Base-by-base conservation (phyloP, 352 stramenopile genomes). In the Phytophthora agathidicida region DNA sequence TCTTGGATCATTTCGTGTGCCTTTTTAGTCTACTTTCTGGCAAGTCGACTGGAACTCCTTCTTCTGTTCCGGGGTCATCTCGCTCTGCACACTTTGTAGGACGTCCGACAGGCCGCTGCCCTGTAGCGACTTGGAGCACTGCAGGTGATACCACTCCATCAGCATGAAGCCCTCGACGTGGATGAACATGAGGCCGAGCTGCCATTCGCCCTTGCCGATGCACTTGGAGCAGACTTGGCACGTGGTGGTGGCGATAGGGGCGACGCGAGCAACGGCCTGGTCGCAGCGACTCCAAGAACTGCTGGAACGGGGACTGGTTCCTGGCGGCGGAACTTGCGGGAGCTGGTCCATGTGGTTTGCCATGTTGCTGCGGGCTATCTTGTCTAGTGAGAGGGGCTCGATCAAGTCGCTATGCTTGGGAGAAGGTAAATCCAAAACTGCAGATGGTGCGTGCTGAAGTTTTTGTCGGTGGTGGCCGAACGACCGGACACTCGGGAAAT, bases 101-200 rank as follows among this genome's bases (percentile, higher is more conserved):
- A 91, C 61, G 28, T 87, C 71, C 26, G 65, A 65, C 27, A 89
- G 61, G 13, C 68, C 68, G 42, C 65, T 69, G 47, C 71, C 79
- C 2, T 82, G 77, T n/a, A 91, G 65, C 43, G 59, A 57, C 32
- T 68, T 65, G 43, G 69, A 75, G 69, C 84, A 93, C 36, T 73
- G 65, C 22, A 93, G 55, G 60, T 93, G 84, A 62, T 91, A 77
- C 84, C 84, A 93, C 62, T 93, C 84, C 80, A 93, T 90, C 58
- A 93, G 75, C 84, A 93, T 91, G 71, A 91, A 93, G 49, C 84
- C 84, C 32, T 93, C 84, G 56, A 89, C 69, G 71, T 93, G 84
- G 57, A 91, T 81, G 60, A 91, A 93, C 84, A 93, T 93, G 63
- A 89, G 77, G 1, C 84, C 84, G 47, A 93, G 64, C 45, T 91